Percentiles rank a stretch among this genome's conserved stretches.
These are phyloP conservation scores for Kitagawia praeruptora DNA, from an alignment of 129 eudicot genomes.

Conservation along the genomic window DNA sequence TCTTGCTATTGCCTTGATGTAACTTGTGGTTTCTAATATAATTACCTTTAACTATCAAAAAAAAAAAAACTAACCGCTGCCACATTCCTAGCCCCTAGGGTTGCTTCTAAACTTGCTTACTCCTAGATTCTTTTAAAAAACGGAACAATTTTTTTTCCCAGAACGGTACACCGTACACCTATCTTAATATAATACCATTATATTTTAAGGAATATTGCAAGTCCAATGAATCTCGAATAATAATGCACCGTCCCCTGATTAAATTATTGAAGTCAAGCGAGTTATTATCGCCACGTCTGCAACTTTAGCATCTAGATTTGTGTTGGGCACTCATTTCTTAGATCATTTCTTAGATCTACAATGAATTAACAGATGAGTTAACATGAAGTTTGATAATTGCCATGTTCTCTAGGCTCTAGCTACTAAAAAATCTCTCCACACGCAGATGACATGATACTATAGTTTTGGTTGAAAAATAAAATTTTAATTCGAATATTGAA, in stretches of 20 bases:
- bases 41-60: no score
- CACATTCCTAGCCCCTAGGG: not conserved
- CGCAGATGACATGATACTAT: no score
- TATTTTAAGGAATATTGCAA: not conserved
- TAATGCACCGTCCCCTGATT: not conserved
- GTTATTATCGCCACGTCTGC: not conserved
- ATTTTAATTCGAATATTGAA: no score
- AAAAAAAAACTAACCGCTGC: not conserved
- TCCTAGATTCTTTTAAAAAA: not conserved
- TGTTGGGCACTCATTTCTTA: not conserved
- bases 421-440: no score
- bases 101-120: not conserved
- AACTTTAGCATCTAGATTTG: not conserved
- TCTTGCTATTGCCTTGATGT: no score
- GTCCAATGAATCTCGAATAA: not conserved
- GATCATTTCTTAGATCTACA: not conserved
- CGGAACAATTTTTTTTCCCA: no score
- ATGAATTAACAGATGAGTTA: no score
- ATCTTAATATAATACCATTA: not conserved
- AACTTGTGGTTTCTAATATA: no score
- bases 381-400: no score
- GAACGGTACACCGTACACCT: not conserved
- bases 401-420: no score
- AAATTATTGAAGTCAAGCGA: not conserved
- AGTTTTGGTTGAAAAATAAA: no score